phyloP scores from a whole-genome alignment of 495 filamentous ascomycete genomes.

The Pseudomonodictys pantanalensis region DNA sequence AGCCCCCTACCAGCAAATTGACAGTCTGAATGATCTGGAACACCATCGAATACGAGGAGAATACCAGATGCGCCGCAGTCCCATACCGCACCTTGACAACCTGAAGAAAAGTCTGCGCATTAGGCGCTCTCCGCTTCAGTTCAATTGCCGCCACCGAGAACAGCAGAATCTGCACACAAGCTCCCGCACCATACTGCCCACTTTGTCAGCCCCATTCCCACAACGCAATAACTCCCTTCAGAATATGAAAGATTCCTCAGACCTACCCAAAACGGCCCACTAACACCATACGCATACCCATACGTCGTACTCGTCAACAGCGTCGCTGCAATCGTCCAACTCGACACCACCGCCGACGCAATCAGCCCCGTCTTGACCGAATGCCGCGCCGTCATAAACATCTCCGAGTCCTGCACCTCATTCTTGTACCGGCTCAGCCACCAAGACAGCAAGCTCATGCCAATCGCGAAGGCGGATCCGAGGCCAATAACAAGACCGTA shows the following conservation, averaged over 20 bases:
- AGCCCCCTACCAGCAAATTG: slow-evolving; percentile 48
- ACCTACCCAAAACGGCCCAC: slow-evolving; percentile 31
- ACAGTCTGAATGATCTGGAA: slow-evolving; percentile 49
- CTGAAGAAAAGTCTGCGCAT: slow-evolving; percentile 34
- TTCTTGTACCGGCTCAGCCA: no score
- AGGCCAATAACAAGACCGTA: no score
- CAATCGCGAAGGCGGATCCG: no score
- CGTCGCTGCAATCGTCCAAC: slow-evolving; percentile 19
- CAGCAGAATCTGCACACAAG: slow-evolving; percentile 31
- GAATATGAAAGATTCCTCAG: no score
- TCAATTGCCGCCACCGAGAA: slow-evolving; percentile 32
- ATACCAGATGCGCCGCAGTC: slow-evolving; percentile 55
- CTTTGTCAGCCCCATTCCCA: no score
- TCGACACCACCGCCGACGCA: slow-evolving; percentile 49
- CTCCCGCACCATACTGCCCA: slow-evolving; percentile 32
- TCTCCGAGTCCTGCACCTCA: no score
- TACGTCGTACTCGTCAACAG: slow-evolving; percentile 18
- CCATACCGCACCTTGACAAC: slow-evolving; percentile 35
- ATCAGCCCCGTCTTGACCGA: slow-evolving; percentile 49
- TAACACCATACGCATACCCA: slow-evolving; percentile 39
- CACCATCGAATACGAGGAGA: slow-evolving; percentile 45
- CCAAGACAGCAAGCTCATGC: no score
- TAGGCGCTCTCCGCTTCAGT: slow-evolving; percentile 31
- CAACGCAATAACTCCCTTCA: no score
- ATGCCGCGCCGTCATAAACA: slow-evolving; percentile 55